Evolutionary conservation across 345 rosid species (phyloP).

Genomic region (Triadica sebifera): DNA sequence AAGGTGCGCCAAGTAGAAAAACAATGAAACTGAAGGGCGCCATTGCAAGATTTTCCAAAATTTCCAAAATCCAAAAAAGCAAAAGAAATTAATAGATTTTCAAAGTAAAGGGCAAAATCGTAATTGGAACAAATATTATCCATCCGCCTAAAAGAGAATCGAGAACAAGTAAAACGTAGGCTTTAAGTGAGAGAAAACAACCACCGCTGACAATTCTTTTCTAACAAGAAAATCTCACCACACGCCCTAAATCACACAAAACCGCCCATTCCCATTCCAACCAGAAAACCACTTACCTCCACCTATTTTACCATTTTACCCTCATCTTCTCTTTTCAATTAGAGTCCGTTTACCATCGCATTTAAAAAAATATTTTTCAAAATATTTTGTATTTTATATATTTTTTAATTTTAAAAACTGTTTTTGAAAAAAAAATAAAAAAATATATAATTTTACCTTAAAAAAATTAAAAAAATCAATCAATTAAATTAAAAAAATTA

Average conservation of each 20-base stretch:
- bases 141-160: slow-evolving; percentile 9
- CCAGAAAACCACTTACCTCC: not conserved
- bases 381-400: too few species aligned
- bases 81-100: not conserved
- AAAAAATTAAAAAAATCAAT: too few species aligned
- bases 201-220: slow-evolving; percentile 9
- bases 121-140: slow-evolving; percentile 3
- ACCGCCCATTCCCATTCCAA: not conserved
- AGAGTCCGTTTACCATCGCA: too few species aligned
- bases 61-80: not conserved
- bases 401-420: too few species aligned
- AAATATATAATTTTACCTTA: too few species aligned
- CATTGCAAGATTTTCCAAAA: not conserved
- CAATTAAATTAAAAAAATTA: too few species aligned
- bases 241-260: not conserved
- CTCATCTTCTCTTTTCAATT: slow-evolving; percentile 1
- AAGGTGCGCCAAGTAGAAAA: too few species aligned
- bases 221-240: slow-evolving; percentile 7
- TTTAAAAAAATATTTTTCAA: too few species aligned
- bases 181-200: slow-evolving; percentile 33
- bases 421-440: too few species aligned
- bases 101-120: slow-evolving; percentile 26
- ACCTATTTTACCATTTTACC: not conserved
- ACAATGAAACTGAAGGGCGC: too few species aligned
- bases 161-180: slow-evolving; percentile 22